These are phyloP conservation scores for Aphanomyces stellatus DNA, from an alignment of 352 stramenopile genomes.

Conservation along the genomic window DNA sequence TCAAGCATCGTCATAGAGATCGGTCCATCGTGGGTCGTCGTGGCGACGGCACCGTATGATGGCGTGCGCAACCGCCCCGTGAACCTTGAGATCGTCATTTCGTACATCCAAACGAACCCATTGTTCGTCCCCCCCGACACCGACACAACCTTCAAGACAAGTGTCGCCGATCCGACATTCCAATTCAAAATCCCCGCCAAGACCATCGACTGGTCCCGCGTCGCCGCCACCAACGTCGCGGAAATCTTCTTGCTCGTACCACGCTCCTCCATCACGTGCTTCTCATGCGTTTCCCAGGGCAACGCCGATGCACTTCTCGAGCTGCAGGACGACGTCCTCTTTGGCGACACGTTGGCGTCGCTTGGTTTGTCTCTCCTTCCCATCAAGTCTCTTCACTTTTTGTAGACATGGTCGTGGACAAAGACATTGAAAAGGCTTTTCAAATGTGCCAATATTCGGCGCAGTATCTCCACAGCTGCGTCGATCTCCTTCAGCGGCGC, in stretches of 20 bases:
- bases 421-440: slow-evolving; percentile 41
- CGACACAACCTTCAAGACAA: not conserved
- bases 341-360: slow-evolving; percentile 27
- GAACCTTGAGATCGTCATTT: slow-evolving; percentile 6
- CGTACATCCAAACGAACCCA: not conserved
- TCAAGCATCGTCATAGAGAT: not conserved
- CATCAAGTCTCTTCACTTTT: not conserved
- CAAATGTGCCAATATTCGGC: slow-evolving; percentile 45
- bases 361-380: not conserved
- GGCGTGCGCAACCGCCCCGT: not conserved
- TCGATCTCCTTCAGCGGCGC: slow-evolving; percentile 31
- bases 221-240: slow-evolving; percentile 45
- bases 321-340: slow-evolving; percentile 47
- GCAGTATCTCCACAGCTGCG: slow-evolving; percentile 62
- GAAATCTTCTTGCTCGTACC: slow-evolving; percentile 43
- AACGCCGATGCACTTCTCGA: slow-evolving; percentile 42
- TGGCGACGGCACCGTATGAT: not conserved
- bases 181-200: slow-evolving; percentile 38
- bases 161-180: slow-evolving; percentile 44
- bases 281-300: slow-evolving; percentile 30
- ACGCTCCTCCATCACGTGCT: not conserved
- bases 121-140: not conserved
- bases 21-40: not conserved
- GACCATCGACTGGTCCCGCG: slow-evolving; percentile 44
- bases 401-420: slow-evolving; percentile 39